Evolutionary conservation across 495 filamentous ascomycete genomes (phyloP).

Genomic region (Parathielavia appendiculata): DNA sequence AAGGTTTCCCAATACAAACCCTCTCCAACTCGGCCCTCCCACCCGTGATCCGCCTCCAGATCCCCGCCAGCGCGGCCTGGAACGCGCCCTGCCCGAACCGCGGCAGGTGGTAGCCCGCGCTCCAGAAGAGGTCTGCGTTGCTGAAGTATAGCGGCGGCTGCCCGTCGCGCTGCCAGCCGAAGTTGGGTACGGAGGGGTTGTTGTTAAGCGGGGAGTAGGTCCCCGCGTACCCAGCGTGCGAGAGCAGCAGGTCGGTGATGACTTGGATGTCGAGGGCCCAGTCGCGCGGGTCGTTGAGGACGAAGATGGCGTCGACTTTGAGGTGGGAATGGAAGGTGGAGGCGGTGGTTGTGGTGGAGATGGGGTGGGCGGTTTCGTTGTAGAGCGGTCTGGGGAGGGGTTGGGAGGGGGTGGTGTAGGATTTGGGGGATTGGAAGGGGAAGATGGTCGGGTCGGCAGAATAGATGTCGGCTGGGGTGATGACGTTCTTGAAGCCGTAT

Average conservation of each 20-base stretch:
- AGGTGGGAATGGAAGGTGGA: slow-evolving; percentile 37
- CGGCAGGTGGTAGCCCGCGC: slow-evolving; percentile 73
- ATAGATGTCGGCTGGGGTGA: slow-evolving; percentile 81
- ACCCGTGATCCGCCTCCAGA: slow-evolving; percentile 70
- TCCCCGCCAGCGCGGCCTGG: slow-evolving; percentile 69
- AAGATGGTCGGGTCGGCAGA: slow-evolving; percentile 66
- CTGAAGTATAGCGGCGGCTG: slow-evolving; percentile 78
- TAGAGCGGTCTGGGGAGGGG: slow-evolving; percentile 51
- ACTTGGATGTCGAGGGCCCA: slow-evolving; percentile 87
- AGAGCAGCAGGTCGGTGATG: slow-evolving; percentile 75
- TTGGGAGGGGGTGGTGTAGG: slow-evolving; percentile 49
- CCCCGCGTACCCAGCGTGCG: slow-evolving; percentile 65
- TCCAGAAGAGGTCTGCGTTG: slow-evolving; percentile 89
- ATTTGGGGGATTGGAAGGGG: slow-evolving; percentile 65
- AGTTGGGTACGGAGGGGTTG: slow-evolving; percentile 59
- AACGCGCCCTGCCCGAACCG: slow-evolving; percentile 93
- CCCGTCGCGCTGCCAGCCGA: slow-evolving; percentile 68
- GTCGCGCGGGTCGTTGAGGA: slow-evolving; percentile 89
- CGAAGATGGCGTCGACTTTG: slow-evolving; percentile 78
- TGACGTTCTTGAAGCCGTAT: slow-evolving; percentile 71
- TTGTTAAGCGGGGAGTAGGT: slow-evolving; percentile 62
- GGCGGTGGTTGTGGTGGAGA: neutral
- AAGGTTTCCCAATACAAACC: slow-evolving; percentile 79
- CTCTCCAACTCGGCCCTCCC: slow-evolving; percentile 52
- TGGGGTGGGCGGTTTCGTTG: neutral